Conservation (phyloP, 441 rosid species). For the Erodium texanum region DNA sequence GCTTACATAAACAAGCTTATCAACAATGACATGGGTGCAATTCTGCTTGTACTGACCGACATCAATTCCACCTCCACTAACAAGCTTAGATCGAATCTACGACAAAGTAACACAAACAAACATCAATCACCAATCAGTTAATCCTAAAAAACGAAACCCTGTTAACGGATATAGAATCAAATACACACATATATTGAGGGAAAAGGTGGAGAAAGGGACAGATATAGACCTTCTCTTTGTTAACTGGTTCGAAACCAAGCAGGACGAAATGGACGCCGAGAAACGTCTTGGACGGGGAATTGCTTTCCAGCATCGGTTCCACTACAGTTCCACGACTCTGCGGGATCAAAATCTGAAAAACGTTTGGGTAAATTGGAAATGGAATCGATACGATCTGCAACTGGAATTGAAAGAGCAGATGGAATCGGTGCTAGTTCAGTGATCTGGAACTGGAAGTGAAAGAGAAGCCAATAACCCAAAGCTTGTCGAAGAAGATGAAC, state of each 20-base stretch:
- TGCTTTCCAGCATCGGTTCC: conserved; percentile 27
- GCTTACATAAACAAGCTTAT: conserved; percentile 57
- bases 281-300: conserved; percentile 39
- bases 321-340: not conserved
- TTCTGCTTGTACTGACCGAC: conserved; percentile 33
- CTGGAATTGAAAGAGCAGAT: not conserved
- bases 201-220: not conserved
- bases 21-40: conserved; percentile 69
- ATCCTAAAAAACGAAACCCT: not conserved
- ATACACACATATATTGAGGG: not conserved
- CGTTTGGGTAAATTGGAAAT: not conserved
- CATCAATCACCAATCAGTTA: not conserved
- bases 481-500: conserved; percentile 26
- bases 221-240: conserved; percentile 26
- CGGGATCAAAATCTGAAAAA: not conserved
- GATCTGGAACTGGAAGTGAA: too few species aligned
- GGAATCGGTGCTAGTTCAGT: too few species aligned
- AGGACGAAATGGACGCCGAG: conserved; percentile 61
- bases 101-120: not conserved
- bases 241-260: conserved; percentile 47
- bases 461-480: not conserved
- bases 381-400: not conserved
- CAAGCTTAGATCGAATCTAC: conserved; percentile 67
- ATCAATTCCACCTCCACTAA: conserved; percentile 66
- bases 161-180: not conserved